Evolutionary conservation across 2,329 filamentous ascomycete genomes (phyloP).

Genomic region (Metarhizium anisopliae): DNA sequence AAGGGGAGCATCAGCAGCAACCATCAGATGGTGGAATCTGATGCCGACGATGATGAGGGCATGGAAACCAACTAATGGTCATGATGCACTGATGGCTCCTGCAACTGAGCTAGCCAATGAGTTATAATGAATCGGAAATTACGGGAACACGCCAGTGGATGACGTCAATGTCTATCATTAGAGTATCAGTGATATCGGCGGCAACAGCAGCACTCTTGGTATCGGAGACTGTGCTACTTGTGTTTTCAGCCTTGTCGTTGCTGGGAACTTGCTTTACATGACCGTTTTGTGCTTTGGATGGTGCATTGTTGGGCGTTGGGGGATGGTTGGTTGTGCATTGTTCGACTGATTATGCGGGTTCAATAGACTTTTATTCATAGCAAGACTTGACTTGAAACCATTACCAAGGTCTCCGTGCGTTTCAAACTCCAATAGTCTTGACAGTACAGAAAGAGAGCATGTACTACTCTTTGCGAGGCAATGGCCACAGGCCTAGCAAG

Average conservation of each 20-base stretch:
- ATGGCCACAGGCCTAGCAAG: too few relatives aligned
- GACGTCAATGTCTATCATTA: background rate
- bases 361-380: too few relatives aligned
- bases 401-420: too few relatives aligned
- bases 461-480: too few relatives aligned
- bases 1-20: conserved; percentile 54
- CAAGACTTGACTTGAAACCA: too few relatives aligned
- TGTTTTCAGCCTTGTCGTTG: too few relatives aligned
- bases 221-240: background rate
- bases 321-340: background rate
- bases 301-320: conserved; percentile 10
- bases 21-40: conserved; percentile 47
- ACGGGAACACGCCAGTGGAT: background rate
- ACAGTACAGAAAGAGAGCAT: too few relatives aligned
- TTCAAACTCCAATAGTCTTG: too few relatives aligned
- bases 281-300: background rate
- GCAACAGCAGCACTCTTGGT: background rate
- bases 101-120: background rate
- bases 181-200: background rate
- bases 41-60: conserved; percentile 51
- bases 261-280: too few relatives aligned
- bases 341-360: background rate
- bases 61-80: conserved; percentile 45
- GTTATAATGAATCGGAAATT: background rate
- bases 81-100: background rate